Base-by-base conservation (phyloP, 129 eudicot genomes). In the Ambrosia artemisiifolia region DNA sequence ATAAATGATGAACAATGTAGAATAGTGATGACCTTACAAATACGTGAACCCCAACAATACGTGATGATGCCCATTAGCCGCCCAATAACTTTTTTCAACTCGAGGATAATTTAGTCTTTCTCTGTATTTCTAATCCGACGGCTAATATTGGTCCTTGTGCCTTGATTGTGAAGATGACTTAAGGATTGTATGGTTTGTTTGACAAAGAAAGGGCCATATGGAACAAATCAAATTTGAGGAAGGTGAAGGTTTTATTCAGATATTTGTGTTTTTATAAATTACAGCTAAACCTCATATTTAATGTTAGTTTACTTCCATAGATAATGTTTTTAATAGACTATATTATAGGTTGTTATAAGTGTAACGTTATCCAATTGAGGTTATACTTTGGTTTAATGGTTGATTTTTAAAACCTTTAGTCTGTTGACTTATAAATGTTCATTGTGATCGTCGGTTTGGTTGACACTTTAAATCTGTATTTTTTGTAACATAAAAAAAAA, bases 11-110 rank as follows among this genome's bases (percentile, higher is more conserved):
- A 42, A 67, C 17, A 54, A 66, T 42, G 34, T 56, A 75, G 70
- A 50, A 62, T 76, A 62, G 38, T 11, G 59, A 63, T 67, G 28
- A 67, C 48, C 71, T 62, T 62, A 74, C 33, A 63, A 79, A 79
- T 73, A 67, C 75, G 79, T 79, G 83, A 79, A 74, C 60, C 75
- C 79, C 79, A 79, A 73, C 75, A 64, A 78, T 48, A 67, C 24
- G 18, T 73, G 57, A 73, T 65, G 66, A 79, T 79, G 75, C 74
- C 62, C 72, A 71, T 71, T 71, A 34, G 75, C 76, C 76, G 83
- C 57, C 81, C 81, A 78, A 70, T 51, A 49, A 38, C 76, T 51
- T 62, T 70, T 60, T 70, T 60, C 81, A 78, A 78, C 77, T 16
- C 10, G 63, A 62, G 81, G 81, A 49, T 53, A 63, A 7, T 50